Percentiles rank a stretch among this genome's conserved stretches.
These are phyloP conservation scores for Ceratocystis cubensis DNA, from an alignment of 2,329 filamentous ascomycete genomes.

Conservation along the genomic window DNA sequence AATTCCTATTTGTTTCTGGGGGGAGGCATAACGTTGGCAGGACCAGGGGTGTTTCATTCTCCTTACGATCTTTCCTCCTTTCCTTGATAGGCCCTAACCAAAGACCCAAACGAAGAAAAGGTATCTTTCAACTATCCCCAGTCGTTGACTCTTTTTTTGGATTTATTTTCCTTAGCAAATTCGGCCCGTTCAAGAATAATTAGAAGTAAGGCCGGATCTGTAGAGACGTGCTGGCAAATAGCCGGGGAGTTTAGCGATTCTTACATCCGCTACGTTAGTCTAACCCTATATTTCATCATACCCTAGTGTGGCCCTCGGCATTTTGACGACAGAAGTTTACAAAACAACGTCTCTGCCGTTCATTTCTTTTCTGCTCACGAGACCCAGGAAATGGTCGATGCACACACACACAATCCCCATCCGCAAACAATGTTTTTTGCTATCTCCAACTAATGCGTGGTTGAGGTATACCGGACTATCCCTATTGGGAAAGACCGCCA, in stretches of 20 bases:
- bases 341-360: not conserved
- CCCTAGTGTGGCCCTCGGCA: not conserved
- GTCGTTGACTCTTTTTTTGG: not conserved
- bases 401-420: not conserved
- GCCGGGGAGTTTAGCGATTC: not conserved
- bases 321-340: not conserved
- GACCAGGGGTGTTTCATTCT: not conserved
- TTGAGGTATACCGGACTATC: not conserved
- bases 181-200: constrained; percentile 1
- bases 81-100: not conserved
- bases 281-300: not conserved
- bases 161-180: not conserved
- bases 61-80: not conserved
- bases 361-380: not conserved
- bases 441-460: not conserved
- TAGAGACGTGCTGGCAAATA: not conserved
- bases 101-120: too few relatives aligned
- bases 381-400: not conserved
- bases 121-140: not conserved
- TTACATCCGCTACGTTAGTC: not conserved
- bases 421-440: not conserved
- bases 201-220: not conserved
- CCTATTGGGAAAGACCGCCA: not conserved
- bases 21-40: not conserved
- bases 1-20: not conserved